A percentile compares a stretch with the other conserved stretches of the same genome.
phyloP scores from a whole-genome alignment of 2,329 filamentous ascomycete species.

The Penicillium sp. region DNA sequence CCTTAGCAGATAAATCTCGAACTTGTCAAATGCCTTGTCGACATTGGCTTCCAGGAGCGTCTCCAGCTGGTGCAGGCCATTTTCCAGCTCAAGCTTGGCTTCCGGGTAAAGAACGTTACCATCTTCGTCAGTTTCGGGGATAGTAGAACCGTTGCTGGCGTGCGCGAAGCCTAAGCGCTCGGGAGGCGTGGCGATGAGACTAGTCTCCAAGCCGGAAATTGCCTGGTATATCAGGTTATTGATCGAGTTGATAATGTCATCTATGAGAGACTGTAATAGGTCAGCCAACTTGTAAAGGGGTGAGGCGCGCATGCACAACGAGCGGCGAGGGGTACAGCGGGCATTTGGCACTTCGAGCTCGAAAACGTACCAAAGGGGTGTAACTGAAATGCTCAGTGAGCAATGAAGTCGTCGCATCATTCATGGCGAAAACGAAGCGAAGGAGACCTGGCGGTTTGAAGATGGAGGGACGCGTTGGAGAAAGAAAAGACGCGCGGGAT shows the following conservation, averaged over 20 bases:
- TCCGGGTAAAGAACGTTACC: constrained; percentile 48
- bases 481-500: constrained; percentile 18
- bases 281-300: constrained; percentile 18
- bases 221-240: constrained; percentile 91
- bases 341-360: neutral
- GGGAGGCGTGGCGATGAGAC: constrained; percentile 71
- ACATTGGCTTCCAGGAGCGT: constrained; percentile 77
- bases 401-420: constrained; percentile 55
- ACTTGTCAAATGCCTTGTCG: constrained; percentile 80
- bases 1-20: constrained; percentile 85
- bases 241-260: constrained; percentile 96
- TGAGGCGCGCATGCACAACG: neutral
- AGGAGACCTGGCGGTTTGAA: neutral
- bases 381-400: constrained; percentile 96
- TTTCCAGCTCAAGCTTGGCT: constrained; percentile 73
- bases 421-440: constrained; percentile 34
- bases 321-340: neutral
- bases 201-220: constrained; percentile 81
- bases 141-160: constrained; percentile 46
- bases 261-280: constrained; percentile 71
- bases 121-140: constrained; percentile 48
- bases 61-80: constrained; percentile 81
- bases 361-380: constrained; percentile 72
- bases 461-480: constrained; percentile 15
- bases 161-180: constrained; percentile 74